Conservation (phyloP, 2,329 filamentous ascomycete species). For the Diaporthe citri region DNA sequence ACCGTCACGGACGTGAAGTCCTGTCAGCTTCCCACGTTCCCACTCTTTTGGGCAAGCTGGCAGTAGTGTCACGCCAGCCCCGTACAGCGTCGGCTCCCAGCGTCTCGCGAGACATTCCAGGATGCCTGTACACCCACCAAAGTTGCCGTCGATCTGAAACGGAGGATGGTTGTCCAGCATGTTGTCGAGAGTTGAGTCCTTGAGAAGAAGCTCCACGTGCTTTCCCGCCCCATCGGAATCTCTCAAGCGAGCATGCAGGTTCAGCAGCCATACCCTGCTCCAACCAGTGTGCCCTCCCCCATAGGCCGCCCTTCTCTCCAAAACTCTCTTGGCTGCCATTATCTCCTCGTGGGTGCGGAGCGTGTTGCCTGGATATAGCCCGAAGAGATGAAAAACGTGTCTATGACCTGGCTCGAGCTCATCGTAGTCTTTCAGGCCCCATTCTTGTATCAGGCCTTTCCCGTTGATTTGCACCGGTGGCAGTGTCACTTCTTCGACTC, state of each 20-base stretch:
- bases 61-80: constrained; percentile 49
- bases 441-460: constrained; percentile 56
- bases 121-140: constrained; percentile 61
- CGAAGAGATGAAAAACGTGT: constrained; percentile 64
- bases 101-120: constrained; percentile 59
- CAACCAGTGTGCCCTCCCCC: constrained; percentile 64
- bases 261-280: constrained; percentile 64
- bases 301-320: constrained; percentile 48
- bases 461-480: constrained; percentile 49
- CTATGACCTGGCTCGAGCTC: constrained; percentile 62
- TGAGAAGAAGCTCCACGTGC: constrained; percentile 55
- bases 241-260: constrained; percentile 59
- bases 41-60: constrained; percentile 54
- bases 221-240: constrained; percentile 52
- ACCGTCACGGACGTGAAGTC: constrained; percentile 51
- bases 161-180: constrained; percentile 59
- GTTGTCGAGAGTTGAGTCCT: constrained; percentile 57
- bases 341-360: constrained; percentile 48
- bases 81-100: constrained; percentile 44
- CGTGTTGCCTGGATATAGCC: constrained; percentile 58
- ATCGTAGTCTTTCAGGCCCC: constrained; percentile 51
- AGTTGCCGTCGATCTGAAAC: constrained; percentile 65
- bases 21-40: constrained; percentile 50
- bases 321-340: constrained; percentile 47
- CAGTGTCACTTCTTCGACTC: constrained; percentile 43